phyloP scores from a whole-genome alignment of 345 rosid genomes.

The Gossypium mustelinum region DNA sequence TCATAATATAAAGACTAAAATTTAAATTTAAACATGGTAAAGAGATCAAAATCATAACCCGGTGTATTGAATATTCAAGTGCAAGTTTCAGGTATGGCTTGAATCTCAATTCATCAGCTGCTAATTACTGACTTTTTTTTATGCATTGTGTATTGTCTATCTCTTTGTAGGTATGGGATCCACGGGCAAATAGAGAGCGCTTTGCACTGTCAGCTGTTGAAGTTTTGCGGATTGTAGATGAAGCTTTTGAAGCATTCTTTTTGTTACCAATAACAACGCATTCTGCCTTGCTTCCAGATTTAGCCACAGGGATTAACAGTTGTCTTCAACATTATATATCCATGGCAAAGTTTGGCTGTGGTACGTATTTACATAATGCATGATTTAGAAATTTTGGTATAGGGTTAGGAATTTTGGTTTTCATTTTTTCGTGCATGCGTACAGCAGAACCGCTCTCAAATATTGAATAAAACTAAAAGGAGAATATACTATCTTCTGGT shows the following conservation, averaged over 20 bases:
- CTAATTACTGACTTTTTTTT: background rate
- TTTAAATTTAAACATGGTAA: too few species aligned
- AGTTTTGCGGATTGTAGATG: conserved; percentile 77
- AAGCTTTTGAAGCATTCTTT: conserved; percentile 87
- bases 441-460: too few species aligned
- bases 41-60: too few species aligned
- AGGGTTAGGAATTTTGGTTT: background rate
- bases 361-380: conserved; percentile 31
- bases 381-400: background rate
- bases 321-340: conserved; percentile 75
- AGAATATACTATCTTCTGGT: background rate
- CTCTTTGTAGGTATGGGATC: conserved; percentile 68
- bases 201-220: conserved; percentile 83
- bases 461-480: background rate
- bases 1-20: too few species aligned
- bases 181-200: conserved; percentile 60
- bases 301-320: conserved; percentile 67
- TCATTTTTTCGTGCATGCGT: too few species aligned
- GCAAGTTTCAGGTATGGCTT: background rate
- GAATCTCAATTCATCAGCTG: background rate
- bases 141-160: background rate
- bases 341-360: conserved; percentile 85
- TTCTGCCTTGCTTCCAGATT: conserved; percentile 71
- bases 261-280: conserved; percentile 79
- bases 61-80: background rate